Evolutionary conservation across 768 basidiomycete species (phyloP).

Genomic region (Myochromella boudieri): DNA sequence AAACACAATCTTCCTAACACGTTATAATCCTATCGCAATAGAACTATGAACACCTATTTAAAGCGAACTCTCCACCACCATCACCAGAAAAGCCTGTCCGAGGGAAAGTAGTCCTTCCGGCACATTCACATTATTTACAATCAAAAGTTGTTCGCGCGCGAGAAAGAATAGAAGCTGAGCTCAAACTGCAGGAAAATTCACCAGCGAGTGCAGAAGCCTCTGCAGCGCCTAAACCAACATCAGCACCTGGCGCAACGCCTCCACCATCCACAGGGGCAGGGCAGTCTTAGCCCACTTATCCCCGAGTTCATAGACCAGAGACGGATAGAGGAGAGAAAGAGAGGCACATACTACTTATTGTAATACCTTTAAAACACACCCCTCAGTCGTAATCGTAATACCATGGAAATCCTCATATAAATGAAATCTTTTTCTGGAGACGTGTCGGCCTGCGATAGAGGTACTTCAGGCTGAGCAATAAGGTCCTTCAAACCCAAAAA

Average conservation of each 20-base stretch:
- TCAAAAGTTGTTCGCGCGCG: constrained; percentile 95
- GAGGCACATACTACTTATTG: constrained; percentile 10
- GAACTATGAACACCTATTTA: constrained; percentile 94
- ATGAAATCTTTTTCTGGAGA: no score
- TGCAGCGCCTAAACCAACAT: constrained; percentile 7
- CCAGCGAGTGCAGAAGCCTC: constrained; percentile 22
- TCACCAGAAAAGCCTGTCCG: constrained; percentile 46
- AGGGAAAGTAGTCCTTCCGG: constrained; percentile 42
- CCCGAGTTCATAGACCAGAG: background rate
- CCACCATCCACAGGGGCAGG: no score
- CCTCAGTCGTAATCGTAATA: constrained; percentile 16
- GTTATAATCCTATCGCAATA: constrained; percentile 29
- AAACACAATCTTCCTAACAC: background rate
- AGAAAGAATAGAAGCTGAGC: constrained; percentile 94
- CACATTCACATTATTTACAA: constrained; percentile 89
- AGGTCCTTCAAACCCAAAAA: no score
- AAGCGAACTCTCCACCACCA: constrained; percentile 78
- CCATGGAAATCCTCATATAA: background rate
- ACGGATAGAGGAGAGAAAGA: background rate
- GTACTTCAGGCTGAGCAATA: no score
- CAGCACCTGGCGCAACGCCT: constrained; percentile 11
- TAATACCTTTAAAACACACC: constrained; percentile 17
- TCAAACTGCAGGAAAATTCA: no score
- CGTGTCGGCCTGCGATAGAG: no score
- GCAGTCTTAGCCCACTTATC: no score